Evolutionary conservation across 1,284 basidiomycete species (phyloP), one percentile per base, ranked within the genome.

Genomic region (Kwoniella shivajii): DNA sequence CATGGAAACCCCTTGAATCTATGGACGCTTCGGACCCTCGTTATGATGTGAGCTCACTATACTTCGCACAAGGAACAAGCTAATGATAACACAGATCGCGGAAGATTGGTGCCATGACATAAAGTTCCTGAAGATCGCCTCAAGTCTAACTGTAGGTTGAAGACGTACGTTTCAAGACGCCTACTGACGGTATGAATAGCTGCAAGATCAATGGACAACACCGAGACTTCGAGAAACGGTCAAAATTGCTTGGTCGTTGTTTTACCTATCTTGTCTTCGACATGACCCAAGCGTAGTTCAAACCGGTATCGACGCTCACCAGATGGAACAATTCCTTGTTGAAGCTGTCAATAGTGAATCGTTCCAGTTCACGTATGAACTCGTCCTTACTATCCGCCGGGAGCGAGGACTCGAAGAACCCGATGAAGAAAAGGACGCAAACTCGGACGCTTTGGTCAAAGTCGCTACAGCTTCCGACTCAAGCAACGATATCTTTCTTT

Each of bases 221-320:
- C 80, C 84, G 1, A 86, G 86, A 4, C 78, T 97, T n/a, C 89
- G 88, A 68, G 88, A 90, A 1, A 82, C 85, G 0, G 73, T 94
- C 3, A 79, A 88, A 10, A 82, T 98, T 30, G 89, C 92, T 66
- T 96, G 92, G 91, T 88, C 90, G 0, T 80, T 94, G 53, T 92
- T 89, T 75, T 82, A 90, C 65, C 86, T 88, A 1, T 86, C 90
- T 54, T 84, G 85, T 4, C 81, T 90, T 24, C 85, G 87, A 67
- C 82, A 84, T 20, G 85, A 90, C 63, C 79, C 85, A 0, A 79
- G 82, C 6, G 76, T 93, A 44, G 63, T 56, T 52, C 73, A 68
- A 85, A 87, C 70, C 81, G 84, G 87, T 0, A 88, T 92, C 75
- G 85, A 84, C 58, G 86, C 88, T 2, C 87, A 89, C 51, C 84